Percentiles rank a stretch among this genome's conserved stretches.
Conservation (phyloP, 2,329 filamentous ascomycete species). For the Allantophomopsis cytisporea region DNA sequence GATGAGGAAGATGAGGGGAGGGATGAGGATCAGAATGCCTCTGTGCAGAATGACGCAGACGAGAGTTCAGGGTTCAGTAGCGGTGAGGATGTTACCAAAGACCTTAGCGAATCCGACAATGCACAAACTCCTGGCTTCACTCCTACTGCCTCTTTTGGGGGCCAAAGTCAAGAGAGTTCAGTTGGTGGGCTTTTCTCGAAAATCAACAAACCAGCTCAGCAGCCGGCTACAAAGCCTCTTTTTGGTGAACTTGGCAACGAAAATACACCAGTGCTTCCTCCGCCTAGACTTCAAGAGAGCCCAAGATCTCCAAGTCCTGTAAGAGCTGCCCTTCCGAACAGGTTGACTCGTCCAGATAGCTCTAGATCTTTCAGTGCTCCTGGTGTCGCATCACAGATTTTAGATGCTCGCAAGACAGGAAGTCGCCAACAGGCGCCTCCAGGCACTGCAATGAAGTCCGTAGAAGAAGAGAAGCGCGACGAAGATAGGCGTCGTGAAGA, state of each 20-base stretch:
- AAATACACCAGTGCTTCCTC: slow-evolving; percentile 38
- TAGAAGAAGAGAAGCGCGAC: slow-evolving; percentile 10
- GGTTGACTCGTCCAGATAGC: slow-evolving; percentile 32
- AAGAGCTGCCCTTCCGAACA: slow-evolving; percentile 39
- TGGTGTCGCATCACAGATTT: slow-evolving; percentile 39
- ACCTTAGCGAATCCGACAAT: slow-evolving; percentile 35
- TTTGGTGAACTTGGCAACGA: slow-evolving; percentile 40
- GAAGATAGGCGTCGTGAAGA: slow-evolving; percentile 14
- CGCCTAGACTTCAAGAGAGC: slow-evolving; percentile 33
- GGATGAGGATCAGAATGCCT: slow-evolving; percentile 18
- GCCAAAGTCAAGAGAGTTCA: slow-evolving; percentile 24
- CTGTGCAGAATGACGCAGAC: slow-evolving; percentile 30
- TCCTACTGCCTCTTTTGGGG: slow-evolving; percentile 45
- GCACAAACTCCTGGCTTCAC: slow-evolving; percentile 36
- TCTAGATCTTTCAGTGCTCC: slow-evolving; percentile 47
- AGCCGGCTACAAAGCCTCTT: slow-evolving; percentile 23
- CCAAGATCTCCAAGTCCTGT: slow-evolving; percentile 64
- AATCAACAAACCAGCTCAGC: slow-evolving; percentile 30
- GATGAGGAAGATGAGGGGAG: slow-evolving; percentile 26
- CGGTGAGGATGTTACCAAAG: slow-evolving; percentile 50
- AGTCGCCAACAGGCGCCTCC: slow-evolving; percentile 31
- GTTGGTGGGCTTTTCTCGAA: slow-evolving; percentile 23
- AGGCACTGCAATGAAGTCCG: slow-evolving; percentile 25
- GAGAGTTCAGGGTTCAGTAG: slow-evolving; percentile 27
- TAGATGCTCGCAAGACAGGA: slow-evolving; percentile 17